Evolutionary conservation across 139 green algal genomes (phyloP), one percentile per base, ranked within the genome.

Genomic region (Diplosphaera chodatii): DNA sequence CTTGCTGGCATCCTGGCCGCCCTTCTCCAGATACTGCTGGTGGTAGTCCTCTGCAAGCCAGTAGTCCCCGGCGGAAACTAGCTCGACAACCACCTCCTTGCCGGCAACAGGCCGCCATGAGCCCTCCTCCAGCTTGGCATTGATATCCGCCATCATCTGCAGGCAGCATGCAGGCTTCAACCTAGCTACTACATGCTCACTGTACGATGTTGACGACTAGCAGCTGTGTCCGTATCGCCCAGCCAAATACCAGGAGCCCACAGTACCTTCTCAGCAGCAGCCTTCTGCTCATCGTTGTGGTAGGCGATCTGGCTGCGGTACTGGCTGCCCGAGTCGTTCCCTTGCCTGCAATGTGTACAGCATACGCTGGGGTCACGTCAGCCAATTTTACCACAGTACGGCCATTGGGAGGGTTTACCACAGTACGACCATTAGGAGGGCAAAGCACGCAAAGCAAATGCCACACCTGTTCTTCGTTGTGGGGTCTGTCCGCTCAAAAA

Each of bases 241-340:
- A n/a, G n/a, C n/a, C n/a, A n/a, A n/a, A n/a, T n/a, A n/a, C n/a
- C n/a, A n/a, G n/a, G n/a, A n/a, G n/a, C n/a, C n/a, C n/a, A n/a
- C n/a, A n/a, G n/a, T 18, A 59, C 48, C 48, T 59, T 59, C 48
- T 59, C 48, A 25, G 18, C 18, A 27, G 48, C 48, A 4, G 48
- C 8, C 64, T 83, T 77, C 81, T 95, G 89, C 74, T 88, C 76
- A 15, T 86, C 79, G 33, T 68, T 85, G 72, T 96, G 87, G 66
- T 81, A 88, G 81, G 91, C 96, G 30, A 97, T 88, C 22, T 70
- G 88, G 33, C 71, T 85, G 20, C 91, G 81, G 84, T 96, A 96
- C 80, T 94, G 90, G 8, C 86, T 92, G 37, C 91, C 91, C 1
- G 73, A 59, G 75, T 96, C 91, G 64, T 80, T 80, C 65, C 91